Base-by-base conservation (phyloP, 805 yeast genomes). In the Candida maris region DNA sequence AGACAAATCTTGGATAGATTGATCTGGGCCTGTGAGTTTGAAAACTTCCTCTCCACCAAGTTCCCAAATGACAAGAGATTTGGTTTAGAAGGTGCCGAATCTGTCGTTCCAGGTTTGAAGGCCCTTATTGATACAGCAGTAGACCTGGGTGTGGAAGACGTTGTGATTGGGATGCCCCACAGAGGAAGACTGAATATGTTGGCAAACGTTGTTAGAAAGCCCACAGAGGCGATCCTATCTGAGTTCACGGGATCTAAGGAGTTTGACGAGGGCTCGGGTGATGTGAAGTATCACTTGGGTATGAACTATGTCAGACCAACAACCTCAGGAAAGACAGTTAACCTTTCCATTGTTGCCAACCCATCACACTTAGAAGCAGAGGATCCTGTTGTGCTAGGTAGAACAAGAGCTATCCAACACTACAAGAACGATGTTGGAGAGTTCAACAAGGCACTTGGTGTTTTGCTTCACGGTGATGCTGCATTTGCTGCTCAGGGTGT, bases 271-370 rank as follows among this genome's bases (percentile, higher is more conserved):
- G 97, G 97, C 52, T 86, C 96, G 20, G 98, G 98, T 68, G 99
- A 93, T 69, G 98, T 93, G 57, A 93, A 93, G 70, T 93, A 93
- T 74, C 98, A 93, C 66, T 76, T 93, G 68, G 98, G 99, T 73
- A 91, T 93, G 96, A 91, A 93, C 73, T 93, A 89, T 73, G 86
- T 82, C 63, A 85, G 99, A 72, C 99, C 99, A 64, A 93, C 99
- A 38, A 94, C 97, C 30, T 85, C 96, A 19, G 99, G 99, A 65
- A 88, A 88, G 67, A 85, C 80, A 60, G 97, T 93, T 49, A 89
- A 89, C 71, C 71, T 93, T 57, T 89, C 97, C 21, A 72, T 93
- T 49, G 99, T 93, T 46, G 99, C 99, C 45, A 93, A 93, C 67
- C 99, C 99, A 45, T 91, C 97, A 32, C 99, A 93, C 71, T 79